These are phyloP conservation scores for Thermoascus crustaceus DNA, from an alignment of 2,329 filamentous ascomycete genomes.

Conservation along the genomic window DNA sequence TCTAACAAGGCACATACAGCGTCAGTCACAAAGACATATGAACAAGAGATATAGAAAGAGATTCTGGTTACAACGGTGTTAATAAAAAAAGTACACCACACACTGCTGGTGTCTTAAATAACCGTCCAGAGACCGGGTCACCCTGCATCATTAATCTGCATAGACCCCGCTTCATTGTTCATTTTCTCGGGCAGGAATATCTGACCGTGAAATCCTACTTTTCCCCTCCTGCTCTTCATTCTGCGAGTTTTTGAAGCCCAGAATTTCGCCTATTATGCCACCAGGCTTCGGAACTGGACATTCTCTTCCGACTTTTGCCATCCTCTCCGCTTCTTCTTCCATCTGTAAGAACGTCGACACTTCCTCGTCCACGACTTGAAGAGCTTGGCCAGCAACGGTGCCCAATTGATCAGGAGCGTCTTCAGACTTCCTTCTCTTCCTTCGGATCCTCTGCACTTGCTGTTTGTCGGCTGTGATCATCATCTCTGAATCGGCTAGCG, in stretches of 20 bases:
- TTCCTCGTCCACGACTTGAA: constrained; percentile 29
- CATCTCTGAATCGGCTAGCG: constrained; percentile 61
- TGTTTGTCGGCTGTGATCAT: constrained; percentile 35
- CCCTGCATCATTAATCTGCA: not conserved
- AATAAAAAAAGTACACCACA: too few species aligned
- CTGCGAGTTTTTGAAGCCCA: constrained; percentile 54
- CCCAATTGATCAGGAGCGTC: constrained; percentile 14
- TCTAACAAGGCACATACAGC: too few species aligned
- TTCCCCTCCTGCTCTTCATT: constrained; percentile 11
- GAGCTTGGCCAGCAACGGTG: constrained; percentile 9
- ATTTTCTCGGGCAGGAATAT: constrained; percentile 10
- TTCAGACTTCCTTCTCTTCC: constrained; percentile 26
- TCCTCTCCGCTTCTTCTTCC: constrained; percentile 31
- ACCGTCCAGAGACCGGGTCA: not conserved
- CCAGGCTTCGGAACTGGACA: constrained; percentile 90
- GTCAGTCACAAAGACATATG: too few species aligned
- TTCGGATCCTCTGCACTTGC: constrained; percentile 31
- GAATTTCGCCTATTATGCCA: constrained; percentile 65
- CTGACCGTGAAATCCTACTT: constrained; percentile 6
- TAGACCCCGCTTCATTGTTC: constrained; percentile 1
- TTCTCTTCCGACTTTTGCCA: constrained; percentile 52
- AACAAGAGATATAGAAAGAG: too few species aligned
- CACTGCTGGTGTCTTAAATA: too few species aligned
- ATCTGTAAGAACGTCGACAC: constrained; percentile 36
- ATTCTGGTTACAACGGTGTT: too few species aligned